These are phyloP conservation scores for Monosporascus sp. DNA, from an alignment of 2,329 filamentous ascomycete genomes.

Conservation along the genomic window DNA sequence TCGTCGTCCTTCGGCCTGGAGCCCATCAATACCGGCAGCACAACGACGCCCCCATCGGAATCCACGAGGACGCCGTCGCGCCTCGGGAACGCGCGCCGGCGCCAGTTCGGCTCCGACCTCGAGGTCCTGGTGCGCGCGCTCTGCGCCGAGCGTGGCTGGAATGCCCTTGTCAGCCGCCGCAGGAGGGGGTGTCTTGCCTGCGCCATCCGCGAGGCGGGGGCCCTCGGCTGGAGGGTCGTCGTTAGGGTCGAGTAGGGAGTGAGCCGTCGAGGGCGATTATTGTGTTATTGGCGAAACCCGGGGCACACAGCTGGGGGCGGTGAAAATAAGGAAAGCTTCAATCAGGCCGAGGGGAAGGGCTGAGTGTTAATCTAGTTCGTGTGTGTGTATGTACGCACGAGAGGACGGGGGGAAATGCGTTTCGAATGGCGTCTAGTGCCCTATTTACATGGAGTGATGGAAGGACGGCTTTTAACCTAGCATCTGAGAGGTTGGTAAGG, in stretches of 20 bases:
- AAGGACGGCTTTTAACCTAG: no score
- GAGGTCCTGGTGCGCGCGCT: slow-evolving; percentile 68
- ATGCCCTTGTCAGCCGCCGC: slow-evolving; percentile 64
- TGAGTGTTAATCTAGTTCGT: no score
- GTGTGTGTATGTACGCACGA: no score
- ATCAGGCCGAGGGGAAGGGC: no score
- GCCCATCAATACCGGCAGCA: slow-evolving; percentile 1
- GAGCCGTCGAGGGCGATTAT: not conserved
- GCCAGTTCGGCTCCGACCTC: slow-evolving; percentile 59
- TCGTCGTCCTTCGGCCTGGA: slow-evolving; percentile 29
- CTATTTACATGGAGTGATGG: no score
- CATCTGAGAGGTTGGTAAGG: no score
- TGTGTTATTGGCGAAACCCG: no score
- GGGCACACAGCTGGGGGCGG: no score
- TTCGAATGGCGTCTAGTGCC: no score
- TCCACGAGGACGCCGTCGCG: slow-evolving; percentile 25
- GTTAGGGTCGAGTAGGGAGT: slow-evolving; percentile 46
- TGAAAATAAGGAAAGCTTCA: no score
- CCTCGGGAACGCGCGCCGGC: slow-evolving; percentile 45
- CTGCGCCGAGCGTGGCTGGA: slow-evolving; percentile 69
- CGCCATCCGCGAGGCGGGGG: slow-evolving; percentile 69
- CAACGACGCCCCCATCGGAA: slow-evolving; percentile 5
- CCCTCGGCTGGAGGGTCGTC: slow-evolving; percentile 64
- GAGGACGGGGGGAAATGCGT: no score
- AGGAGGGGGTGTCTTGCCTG: slow-evolving; percentile 68